Conservation (phyloP, 768 basidiomycete species). For the Piloderma croceum region DNA sequence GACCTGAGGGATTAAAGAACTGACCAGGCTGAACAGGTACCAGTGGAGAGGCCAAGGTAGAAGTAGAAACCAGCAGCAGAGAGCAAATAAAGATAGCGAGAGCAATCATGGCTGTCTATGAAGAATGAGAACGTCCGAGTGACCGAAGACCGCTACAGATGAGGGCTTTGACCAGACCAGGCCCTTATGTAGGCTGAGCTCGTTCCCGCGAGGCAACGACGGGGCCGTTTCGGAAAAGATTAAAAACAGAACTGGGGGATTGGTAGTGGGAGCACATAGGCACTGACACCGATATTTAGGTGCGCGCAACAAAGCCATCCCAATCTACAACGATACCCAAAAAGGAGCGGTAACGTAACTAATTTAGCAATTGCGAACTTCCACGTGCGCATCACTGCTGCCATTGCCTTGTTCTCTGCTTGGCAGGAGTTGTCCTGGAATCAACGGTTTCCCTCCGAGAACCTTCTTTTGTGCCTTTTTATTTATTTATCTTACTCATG, state of each 20-base stretch:
- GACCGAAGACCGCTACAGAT: not conserved
- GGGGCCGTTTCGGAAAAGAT: not conserved
- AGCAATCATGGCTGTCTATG: slow-evolving; percentile 27
- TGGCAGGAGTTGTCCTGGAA: no score
- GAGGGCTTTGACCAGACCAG: not conserved
- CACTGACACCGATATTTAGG: no score
- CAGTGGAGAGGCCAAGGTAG: slow-evolving; percentile 16
- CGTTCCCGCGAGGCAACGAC: slow-evolving; percentile 12
- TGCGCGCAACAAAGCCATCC: no score
- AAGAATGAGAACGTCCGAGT: not conserved
- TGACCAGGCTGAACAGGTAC: slow-evolving; percentile 27
- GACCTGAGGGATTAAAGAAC: slow-evolving; percentile 30
- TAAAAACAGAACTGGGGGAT: not conserved
- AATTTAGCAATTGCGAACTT: no score
- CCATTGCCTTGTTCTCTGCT: no score
- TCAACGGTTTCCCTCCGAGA: no score
- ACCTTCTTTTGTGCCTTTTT: no score
- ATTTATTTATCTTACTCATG: no score
- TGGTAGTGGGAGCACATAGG: no score
- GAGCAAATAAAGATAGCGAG: slow-evolving; percentile 27
- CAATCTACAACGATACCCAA: no score
- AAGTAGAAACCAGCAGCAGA: slow-evolving; percentile 26
- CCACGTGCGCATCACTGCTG: no score
- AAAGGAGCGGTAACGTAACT: no score
- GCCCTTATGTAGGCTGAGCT: slow-evolving; percentile 1